phyloP scores from a whole-genome alignment of 169 alveolate genomes.

The Plasmodium chabaudi region DNA sequence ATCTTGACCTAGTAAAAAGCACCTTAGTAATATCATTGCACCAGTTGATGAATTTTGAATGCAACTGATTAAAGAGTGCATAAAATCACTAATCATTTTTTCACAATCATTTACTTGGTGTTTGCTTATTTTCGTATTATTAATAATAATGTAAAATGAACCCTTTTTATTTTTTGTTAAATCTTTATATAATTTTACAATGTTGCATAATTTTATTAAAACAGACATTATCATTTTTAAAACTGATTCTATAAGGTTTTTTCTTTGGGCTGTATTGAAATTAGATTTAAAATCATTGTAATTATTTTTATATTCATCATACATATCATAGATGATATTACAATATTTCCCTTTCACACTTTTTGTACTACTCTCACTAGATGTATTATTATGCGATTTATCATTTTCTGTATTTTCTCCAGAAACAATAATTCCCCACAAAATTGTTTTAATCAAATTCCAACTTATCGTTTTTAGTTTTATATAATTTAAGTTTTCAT shows the following conservation, averaged over 20 bases:
- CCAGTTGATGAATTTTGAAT: constrained; percentile 70
- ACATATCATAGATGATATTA: constrained; percentile 27
- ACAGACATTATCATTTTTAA: constrained; percentile 76
- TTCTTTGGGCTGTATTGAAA: constrained; percentile 41
- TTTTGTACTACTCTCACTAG: constrained; percentile 54
- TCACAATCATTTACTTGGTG: constrained; percentile 70
- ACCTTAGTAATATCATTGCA: constrained; percentile 58
- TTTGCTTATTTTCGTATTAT: constrained; percentile 43
- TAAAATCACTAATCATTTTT: constrained; percentile 50
- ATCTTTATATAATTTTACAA: constrained; percentile 63
- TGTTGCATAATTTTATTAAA: constrained; percentile 72
- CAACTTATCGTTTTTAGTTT: constrained; percentile 71
- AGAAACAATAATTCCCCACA: constrained; percentile 76
- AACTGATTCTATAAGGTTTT: constrained; percentile 70
- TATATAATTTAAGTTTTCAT: constrained; percentile 61
- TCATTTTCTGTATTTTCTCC: constrained; percentile 67
- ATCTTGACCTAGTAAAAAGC: constrained; percentile 74
- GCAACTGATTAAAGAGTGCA: constrained; percentile 62
- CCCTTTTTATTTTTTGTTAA: constrained; percentile 58
- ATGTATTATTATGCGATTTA: constrained; percentile 2
- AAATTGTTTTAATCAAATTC: constrained; percentile 72
- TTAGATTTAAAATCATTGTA: constrained; percentile 45
- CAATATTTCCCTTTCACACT: constrained; percentile 27
- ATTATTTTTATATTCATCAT: constrained; percentile 23
- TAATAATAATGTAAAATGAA: constrained; percentile 38